Percentiles rank a stretch among this genome's conserved stretches.
Evolutionary conservation across 108 stramenopile genomes (phyloP).

Genomic region (Nitzschia inconspicua): DNA sequence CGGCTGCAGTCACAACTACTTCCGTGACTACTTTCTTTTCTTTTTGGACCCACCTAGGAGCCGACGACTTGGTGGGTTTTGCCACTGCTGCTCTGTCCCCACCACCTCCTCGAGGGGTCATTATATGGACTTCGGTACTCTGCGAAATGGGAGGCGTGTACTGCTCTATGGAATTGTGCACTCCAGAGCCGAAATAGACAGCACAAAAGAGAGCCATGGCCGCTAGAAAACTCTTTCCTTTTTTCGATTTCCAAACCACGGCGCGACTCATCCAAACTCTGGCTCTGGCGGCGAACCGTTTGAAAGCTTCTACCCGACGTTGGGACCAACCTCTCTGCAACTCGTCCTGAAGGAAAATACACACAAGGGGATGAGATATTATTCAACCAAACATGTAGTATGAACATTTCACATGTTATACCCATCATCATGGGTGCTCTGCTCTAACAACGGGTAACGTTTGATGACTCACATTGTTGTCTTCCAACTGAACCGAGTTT

Average conservation of each 20-base stretch:
- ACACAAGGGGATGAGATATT: background rate
- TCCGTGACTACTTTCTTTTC: constrained; percentile 17
- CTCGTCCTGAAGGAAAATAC: background rate
- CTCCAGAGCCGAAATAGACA: constrained; percentile 14
- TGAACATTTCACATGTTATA: background rate
- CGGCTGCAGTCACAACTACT: constrained; percentile 20
- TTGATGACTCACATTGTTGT: background rate
- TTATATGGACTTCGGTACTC: constrained; percentile 13
- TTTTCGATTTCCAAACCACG: constrained; percentile 25
- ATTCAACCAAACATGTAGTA: background rate
- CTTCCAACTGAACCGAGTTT: constrained; percentile 7
- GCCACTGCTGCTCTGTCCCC: background rate
- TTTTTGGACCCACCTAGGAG: background rate
- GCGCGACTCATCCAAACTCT: constrained; percentile 19
- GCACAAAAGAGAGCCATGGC: constrained; percentile 35
- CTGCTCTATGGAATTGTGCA: constrained; percentile 5
- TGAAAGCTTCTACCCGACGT: constrained; percentile 6
- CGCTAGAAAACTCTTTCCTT: constrained; percentile 28
- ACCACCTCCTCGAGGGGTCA: constrained; percentile 7
- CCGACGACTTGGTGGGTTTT: constrained; percentile 1
- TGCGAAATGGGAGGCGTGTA: background rate
- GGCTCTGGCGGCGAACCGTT: constrained; percentile 7
- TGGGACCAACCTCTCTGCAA: constrained; percentile 5
- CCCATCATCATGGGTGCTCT: background rate
- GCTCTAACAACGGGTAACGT: background rate